Percentiles rank a stretch among this genome's conserved stretches.
Evolutionary conservation across 2,329 filamentous ascomycete genomes (phyloP).

Genomic region (Fusarium oligoseptatum): DNA sequence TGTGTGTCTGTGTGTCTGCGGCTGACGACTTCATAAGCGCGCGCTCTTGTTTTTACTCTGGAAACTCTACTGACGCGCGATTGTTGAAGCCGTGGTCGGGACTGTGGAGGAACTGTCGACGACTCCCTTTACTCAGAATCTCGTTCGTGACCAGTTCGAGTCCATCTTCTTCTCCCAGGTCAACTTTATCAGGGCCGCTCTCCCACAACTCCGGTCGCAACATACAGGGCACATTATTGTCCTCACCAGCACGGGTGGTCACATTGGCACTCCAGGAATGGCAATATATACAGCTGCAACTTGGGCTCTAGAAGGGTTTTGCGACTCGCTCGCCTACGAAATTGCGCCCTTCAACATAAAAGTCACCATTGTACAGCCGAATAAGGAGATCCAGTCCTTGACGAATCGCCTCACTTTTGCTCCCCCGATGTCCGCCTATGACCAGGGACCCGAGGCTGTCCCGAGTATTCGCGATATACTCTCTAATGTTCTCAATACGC

Average conservation of each 20-base stretch:
- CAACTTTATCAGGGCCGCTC: slow-evolving; percentile 91
- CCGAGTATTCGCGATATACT: slow-evolving; percentile 88
- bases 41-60: not conserved
- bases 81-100: slow-evolving; percentile 80
- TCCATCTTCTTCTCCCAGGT: slow-evolving; percentile 95
- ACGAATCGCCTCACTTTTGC: slow-evolving; percentile 90
- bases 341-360: slow-evolving; percentile 97
- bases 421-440: slow-evolving; percentile 75
- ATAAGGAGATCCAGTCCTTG: slow-evolving; percentile 89
- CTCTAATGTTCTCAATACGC: slow-evolving; percentile 80
- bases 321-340: slow-evolving; percentile 95
- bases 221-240: slow-evolving; percentile 91
- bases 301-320: slow-evolving; percentile 96
- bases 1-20: not conserved
- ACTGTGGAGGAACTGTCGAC: slow-evolving; percentile 91
- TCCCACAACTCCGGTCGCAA: slow-evolving; percentile 84
- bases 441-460: slow-evolving; percentile 64
- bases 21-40: not conserved
- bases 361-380: slow-evolving; percentile 94
- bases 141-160: slow-evolving; percentile 93
- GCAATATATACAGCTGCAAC: slow-evolving; percentile 92
- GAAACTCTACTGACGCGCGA: slow-evolving; percentile 29
- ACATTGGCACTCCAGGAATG: slow-evolving; percentile 92
- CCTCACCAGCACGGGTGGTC: slow-evolving; percentile 89
- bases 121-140: slow-evolving; percentile 77